Base-by-base conservation (phyloP, 2,329 filamentous ascomycete species). In the Emmonsia crescens region DNA sequence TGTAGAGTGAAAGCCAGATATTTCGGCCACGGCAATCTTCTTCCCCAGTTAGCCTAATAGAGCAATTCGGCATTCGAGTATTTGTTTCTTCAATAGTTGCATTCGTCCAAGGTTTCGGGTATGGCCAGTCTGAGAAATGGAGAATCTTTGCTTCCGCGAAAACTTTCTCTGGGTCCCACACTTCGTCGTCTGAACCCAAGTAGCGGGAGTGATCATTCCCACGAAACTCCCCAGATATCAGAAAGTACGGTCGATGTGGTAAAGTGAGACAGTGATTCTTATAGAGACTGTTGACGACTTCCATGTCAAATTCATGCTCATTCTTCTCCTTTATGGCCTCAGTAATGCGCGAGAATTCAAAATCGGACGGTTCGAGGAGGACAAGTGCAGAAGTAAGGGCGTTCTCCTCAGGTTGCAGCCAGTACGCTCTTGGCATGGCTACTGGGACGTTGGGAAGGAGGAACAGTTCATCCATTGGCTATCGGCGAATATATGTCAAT, bases 391-490 rank as follows among this genome's bases (percentile, higher is more conserved):
- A 49, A 27, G 46, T 49, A 5, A 49, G 21, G 46, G 14, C 21
- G 16, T 27, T 4, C 9, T 49, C 8, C 12, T 29, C 21, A 4
- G 46, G 12, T 19, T 80, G 75, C 1, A 85, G 74, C 86, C 86
- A 89, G 71, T 89, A 89, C 4, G 86, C 86, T 49, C 83, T 80
- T 1, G 86, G 85, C 79, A 88, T 84, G 1, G 85, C 85, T 1
- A 88, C 78, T 0, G 83, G 76, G 1, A 78, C 78, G 1, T 74
- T 70, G 0, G 85, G 86, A 1, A 85, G 74, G 2, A 85, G 76
- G 73, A 89, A 89, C 0, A 89, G 76, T 59, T 88, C 85, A 66
- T 89, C 87, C 78, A 89, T 81, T 49, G 46, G 19, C 46, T 49
- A 8, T 27, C 12, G 16, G 40, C 4, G 5, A 44, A 44, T 44